Evolutionary conservation across 1,139 yeast genomes (phyloP).

Genomic region (Nematodospora anomalae): DNA sequence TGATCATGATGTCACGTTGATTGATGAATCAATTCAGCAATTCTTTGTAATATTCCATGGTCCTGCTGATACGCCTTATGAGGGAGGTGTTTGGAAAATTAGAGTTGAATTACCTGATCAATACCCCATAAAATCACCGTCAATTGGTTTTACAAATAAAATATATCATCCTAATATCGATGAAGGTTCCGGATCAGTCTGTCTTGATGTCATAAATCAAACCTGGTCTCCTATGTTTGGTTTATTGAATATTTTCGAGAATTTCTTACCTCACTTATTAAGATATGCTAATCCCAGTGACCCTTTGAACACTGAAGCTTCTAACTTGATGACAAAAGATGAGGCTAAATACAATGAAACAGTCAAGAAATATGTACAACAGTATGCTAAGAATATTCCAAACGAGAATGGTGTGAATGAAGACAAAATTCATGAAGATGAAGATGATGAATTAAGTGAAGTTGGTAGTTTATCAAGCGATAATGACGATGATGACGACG

Average conservation of each 20-base stretch:
- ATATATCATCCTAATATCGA: slow-evolving; percentile 95
- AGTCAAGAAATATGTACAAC: slow-evolving; percentile 71
- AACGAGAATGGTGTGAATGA: slow-evolving; percentile 26
- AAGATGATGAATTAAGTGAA: slow-evolving; percentile 49
- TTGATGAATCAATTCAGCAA: slow-evolving; percentile 89
- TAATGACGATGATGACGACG: slow-evolving; percentile 35
- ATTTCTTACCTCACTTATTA: slow-evolving; percentile 87
- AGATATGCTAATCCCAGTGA: slow-evolving; percentile 94
- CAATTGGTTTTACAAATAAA: slow-evolving; percentile 89
- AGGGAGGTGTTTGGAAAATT: slow-evolving; percentile 87
- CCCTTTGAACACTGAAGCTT: slow-evolving; percentile 91
- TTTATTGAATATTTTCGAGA: slow-evolving; percentile 83
- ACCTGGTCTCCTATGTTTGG: slow-evolving; percentile 99
- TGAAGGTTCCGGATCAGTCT: slow-evolving; percentile 87
- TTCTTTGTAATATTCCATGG: slow-evolving; percentile 85
- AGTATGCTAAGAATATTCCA: slow-evolving; percentile 57
- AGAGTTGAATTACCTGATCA: slow-evolving; percentile 95
- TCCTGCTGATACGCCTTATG: slow-evolving; percentile 86
- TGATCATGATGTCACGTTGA: slow-evolving; percentile 83
- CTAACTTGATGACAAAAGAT: slow-evolving; percentile 74
- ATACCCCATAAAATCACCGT: slow-evolving; percentile 94
- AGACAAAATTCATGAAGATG: slow-evolving; percentile 44
- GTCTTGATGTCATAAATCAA: slow-evolving; percentile 94
- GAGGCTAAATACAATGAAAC: slow-evolving; percentile 65
- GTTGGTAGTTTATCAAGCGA: slow-evolving; percentile 52